Base-by-base conservation (phyloP, 768 basidiomycete genomes). In the Kwoniella botswanensis region DNA sequence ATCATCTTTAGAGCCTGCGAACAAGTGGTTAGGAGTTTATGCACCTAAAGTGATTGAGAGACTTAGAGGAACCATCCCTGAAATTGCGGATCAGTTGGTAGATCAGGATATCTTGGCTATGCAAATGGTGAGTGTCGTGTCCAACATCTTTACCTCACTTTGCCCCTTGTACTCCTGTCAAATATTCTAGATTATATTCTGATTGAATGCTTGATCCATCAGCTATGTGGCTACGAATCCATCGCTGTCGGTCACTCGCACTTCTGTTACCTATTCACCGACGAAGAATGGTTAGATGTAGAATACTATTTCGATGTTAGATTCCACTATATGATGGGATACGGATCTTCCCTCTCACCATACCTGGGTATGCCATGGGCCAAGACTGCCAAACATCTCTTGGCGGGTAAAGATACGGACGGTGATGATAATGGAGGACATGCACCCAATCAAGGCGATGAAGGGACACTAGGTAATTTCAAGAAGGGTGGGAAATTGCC, bases 331-430 rank as follows among this genome's bases (percentile, higher is more conserved):
- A 80, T 82, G 73, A 82, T 84, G 73, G 85, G 85, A 3, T 85
- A 84, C 76, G 83, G 82, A 3, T 74, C 76, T 18, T 21, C 66
- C 4, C 76, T 84, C 17, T 74, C 83, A 0, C 82, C 85, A 0
- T 84, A 84, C 72, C 76, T 85, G 26, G 85, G 85, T 53, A 72
- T 80, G 41, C 83, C 82, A 0, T 85, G 85, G 85, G 76, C 83
- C 57, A 82, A 82, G 70, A 81, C 82, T 13, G 82, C 82, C 4
- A 70, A 72, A 22, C 82, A 84, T 53, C 72, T 84, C 18, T 72
- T 83, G 18, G 80, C 76, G 17, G 83, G 83, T 4, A 76, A 79
- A 44, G 81, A 81, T 52, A 75, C 71, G 4, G 75, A 78, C 21
- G 76, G 71, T n/a, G 65, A 71, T 18, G 68, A 74, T 7, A 62